Base-by-base conservation (phyloP, 2,329 filamentous ascomycete genomes). In the Claviceps purpurea region DNA sequence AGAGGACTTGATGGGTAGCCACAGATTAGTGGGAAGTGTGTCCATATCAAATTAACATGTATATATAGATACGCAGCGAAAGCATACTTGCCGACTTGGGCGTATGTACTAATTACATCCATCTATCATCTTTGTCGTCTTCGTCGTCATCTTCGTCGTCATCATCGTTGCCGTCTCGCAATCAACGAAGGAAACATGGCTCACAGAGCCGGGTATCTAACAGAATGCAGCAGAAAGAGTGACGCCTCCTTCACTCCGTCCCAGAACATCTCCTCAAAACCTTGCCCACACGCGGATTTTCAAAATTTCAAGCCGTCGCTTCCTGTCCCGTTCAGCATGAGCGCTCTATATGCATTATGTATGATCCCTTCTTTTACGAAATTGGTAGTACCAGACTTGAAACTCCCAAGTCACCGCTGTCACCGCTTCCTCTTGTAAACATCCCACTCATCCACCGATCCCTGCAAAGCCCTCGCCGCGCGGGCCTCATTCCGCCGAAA, bases 401-500 rank as follows among this genome's bases (percentile, higher is more conserved):
- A 34, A 34, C 39, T 40, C 1, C 14, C 39, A 40, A 40, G 39
- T 40, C 39, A 18, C n/a, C 16, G 10, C 39, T 40, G 2, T 70
- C 58, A 75, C 63, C 65, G 70, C 68, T 68, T 78, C 66, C 64
- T 73, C 68, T 64, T 72, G 70, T 64, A 75, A 56, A 52, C 63
- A 22, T 79, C 73, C 64, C 72, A 72, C 47, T 74, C 72, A 14
- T 68, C 68, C 24, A 83, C 60, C 13, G 78, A 74, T 38, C 65
- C 68, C 48, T 78, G 71, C 55, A 83, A 63, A 5, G 73, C 69
- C 63, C 66, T 73, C 13, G 75, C 73, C 0, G 83, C 83, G 60
- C 71, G 72, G 50, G 70, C 67, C 66, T 88, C 84, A 49, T 73
- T 69, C 63, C 70, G 73, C 54, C 79, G 71, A 61, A 89, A 82